Conservation (phyloP, 2,329 filamentous ascomycete species). For the Colletotrichum sp. region DNA sequence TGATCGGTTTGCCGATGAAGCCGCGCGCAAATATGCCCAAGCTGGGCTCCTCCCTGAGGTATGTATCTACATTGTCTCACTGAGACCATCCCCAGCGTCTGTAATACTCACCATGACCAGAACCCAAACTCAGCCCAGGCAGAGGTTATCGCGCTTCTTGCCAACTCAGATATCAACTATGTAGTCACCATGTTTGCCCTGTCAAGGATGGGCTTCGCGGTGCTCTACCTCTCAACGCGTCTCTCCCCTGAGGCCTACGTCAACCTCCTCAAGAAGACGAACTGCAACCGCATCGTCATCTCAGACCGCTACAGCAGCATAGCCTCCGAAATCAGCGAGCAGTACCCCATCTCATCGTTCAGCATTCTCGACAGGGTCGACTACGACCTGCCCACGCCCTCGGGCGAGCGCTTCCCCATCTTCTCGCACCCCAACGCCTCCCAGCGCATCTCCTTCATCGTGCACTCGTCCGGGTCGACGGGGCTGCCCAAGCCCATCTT, state of each 20-base stretch:
- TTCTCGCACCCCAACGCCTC: slow-evolving; percentile 21
- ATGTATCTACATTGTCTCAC: not conserved
- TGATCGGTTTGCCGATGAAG: slow-evolving; percentile 27
- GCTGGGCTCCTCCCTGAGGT: slow-evolving; percentile 16
- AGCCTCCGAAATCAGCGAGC: slow-evolving; percentile 27
- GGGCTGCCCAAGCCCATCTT: slow-evolving; percentile 62
- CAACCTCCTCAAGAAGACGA: slow-evolving; percentile 48
- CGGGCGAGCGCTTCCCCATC: slow-evolving; percentile 21
- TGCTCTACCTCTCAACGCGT: slow-evolving; percentile 59
- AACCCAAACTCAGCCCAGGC: slow-evolving; percentile 25
- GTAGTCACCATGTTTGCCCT: slow-evolving; percentile 58
- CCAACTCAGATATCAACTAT: slow-evolving; percentile 55
- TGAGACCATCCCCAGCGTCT: not conserved
- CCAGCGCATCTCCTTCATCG: slow-evolving; percentile 29
- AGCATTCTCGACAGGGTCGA: slow-evolving; percentile 18
- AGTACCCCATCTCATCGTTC: slow-evolving; percentile 27
- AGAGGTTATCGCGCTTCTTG: slow-evolving; percentile 51
- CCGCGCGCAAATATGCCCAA: slow-evolving; percentile 15
- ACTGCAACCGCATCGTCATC: slow-evolving; percentile 30
- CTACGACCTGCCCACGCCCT: slow-evolving; percentile 6
- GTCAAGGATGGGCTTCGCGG: slow-evolving; percentile 55
- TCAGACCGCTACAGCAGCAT: slow-evolving; percentile 10
- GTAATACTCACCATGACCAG: not conserved
- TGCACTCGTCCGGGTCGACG: slow-evolving; percentile 52
- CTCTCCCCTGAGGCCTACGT: slow-evolving; percentile 56